Base-by-base conservation (phyloP, 129 eudicot genomes). In the Flaveria linearis region DNA sequence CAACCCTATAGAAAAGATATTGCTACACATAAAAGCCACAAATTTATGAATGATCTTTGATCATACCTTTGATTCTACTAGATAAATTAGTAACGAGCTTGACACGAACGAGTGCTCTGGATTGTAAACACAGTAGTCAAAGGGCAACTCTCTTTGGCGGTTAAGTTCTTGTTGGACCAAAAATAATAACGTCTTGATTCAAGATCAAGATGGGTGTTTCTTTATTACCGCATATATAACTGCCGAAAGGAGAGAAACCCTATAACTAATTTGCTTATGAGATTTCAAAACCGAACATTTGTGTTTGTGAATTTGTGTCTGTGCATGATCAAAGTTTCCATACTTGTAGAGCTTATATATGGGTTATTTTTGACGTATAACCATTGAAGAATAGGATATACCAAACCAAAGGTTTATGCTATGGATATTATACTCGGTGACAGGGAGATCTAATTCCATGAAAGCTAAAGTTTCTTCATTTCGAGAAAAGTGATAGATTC, bases 111-210 rank as follows among this genome's bases (percentile, higher is more conserved):
- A 66, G 25, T 49, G 41, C 60, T 14, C 43, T 66, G 65, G 75
- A 43, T 55, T 10, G 84, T 80, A 80, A 80, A 67, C 79, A 77
- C 75, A 83, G 71, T 55, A 83, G 88, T 85, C 76, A 62, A 57
- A 85, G 89, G 92, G 86, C 92, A 88, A 88, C 92, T 88, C 92
- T 88, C 92, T 88, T 85, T 88, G 92, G 90, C 92, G 61, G 86
- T 50, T 72, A 56, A 47, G 51, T 43, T 13, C 23, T 2, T 55
- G 22, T 9, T 0, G 14, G 23, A 56, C 23, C 42, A 16, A 47
- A 57, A 15, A 74, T 62, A 60, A 25, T 11, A 25, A 60, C 2
- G 7, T 70, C 68, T 60, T 62, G 49, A 76, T 65, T 39, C 68
- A 51, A 26, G 41, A 72, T 70, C 61, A 58, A 71, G 51, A 66